phyloP scores from a whole-genome alignment of 305 asterid species.

The Caryopteris hybrid region DNA sequence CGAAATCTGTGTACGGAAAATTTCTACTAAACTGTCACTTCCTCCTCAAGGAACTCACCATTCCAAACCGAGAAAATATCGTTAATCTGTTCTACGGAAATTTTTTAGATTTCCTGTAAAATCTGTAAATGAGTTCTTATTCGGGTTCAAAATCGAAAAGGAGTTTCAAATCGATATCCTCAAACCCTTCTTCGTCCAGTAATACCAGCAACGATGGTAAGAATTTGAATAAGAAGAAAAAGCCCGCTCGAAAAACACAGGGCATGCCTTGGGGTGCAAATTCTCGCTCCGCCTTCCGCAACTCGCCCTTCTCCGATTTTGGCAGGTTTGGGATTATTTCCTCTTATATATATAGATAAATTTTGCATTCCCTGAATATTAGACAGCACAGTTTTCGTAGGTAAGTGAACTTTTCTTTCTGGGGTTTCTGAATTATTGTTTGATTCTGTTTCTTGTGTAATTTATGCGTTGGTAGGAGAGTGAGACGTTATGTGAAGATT shows the following conservation, averaged over 20 bases:
- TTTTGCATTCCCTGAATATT: neutral
- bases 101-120: too few relatives aligned
- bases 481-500: neutral
- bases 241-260: constrained; percentile 58
- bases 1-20: too few relatives aligned
- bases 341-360: neutral
- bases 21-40: too few relatives aligned
- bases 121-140: constrained; percentile 37
- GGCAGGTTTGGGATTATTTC: constrained; percentile 49
- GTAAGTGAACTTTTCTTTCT: too few relatives aligned
- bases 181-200: constrained; percentile 47
- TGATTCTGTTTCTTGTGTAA: neutral
- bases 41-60: too few relatives aligned
- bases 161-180: constrained; percentile 45
- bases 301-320: constrained; percentile 77
- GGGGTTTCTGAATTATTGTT: neutral
- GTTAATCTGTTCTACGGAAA: neutral
- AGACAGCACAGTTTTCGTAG: neutral
- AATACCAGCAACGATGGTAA: constrained; percentile 29
- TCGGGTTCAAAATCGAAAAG: constrained; percentile 57
- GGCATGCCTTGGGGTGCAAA: constrained; percentile 93
- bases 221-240: constrained; percentile 49
- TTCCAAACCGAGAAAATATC: too few relatives aligned
- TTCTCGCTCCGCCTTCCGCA: constrained; percentile 59
- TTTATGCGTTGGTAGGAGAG: neutral